These are phyloP conservation scores for Aristolochia contorta DNA, from an alignment of 164 flowering plant genomes.

Conservation along the genomic window DNA sequence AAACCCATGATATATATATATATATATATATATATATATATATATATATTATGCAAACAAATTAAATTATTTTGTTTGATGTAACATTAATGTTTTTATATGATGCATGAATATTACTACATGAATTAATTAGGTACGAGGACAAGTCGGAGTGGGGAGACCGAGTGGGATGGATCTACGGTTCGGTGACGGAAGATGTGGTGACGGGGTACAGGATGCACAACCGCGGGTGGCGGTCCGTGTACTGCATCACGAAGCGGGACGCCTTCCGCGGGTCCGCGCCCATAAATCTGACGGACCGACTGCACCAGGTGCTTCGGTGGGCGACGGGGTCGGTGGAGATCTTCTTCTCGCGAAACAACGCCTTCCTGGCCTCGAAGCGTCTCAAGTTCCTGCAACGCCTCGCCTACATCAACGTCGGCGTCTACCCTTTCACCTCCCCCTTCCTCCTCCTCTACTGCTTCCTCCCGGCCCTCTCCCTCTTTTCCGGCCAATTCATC, in stretches of 20 bases:
- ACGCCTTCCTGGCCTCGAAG: slow-evolving; percentile 43
- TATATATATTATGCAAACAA: too few species aligned
- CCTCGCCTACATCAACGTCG: slow-evolving; percentile 63
- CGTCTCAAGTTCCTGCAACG: slow-evolving; percentile 54
- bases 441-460: slow-evolving; percentile 58
- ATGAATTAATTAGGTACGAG: slow-evolving; percentile 47
- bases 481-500: slow-evolving; percentile 67
- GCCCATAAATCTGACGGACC: slow-evolving; percentile 70
- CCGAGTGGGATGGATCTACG: slow-evolving; percentile 83
- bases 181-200: slow-evolving; percentile 81
- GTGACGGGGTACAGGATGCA: slow-evolving; percentile 89
- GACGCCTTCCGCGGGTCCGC: slow-evolving; percentile 81
- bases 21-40: too few species aligned
- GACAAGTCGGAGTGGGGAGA: slow-evolving; percentile 92
- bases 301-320: slow-evolving; percentile 71
- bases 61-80: too few species aligned
- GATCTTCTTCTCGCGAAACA: slow-evolving; percentile 77
- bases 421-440: slow-evolving; percentile 71
- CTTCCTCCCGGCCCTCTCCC: slow-evolving; percentile 79
- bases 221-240: slow-evolving; percentile 77
- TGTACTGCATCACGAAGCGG: slow-evolving; percentile 68
- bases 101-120: too few species aligned
- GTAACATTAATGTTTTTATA: too few species aligned
- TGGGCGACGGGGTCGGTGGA: slow-evolving; percentile 91
- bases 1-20: too few species aligned